These are phyloP conservation scores for Pulicaria dysenterica DNA, from an alignment of 129 eudicot genomes.

Conservation along the genomic window DNA sequence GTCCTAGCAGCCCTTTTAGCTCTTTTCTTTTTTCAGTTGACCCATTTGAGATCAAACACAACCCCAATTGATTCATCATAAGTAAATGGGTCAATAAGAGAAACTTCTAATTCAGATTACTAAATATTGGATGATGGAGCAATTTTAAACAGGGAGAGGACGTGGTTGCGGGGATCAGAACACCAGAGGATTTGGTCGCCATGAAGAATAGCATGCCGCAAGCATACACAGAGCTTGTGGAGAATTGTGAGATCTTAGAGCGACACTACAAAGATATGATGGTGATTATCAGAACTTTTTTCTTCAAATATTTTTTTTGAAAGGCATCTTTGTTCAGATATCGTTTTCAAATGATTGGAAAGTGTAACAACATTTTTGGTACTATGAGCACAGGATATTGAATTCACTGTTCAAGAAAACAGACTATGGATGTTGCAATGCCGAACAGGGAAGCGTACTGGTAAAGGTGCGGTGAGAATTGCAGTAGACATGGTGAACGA, in stretches of 20 bases:
- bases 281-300: conserved; percentile 42
- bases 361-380: conserved; percentile 5
- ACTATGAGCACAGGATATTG: conserved; percentile 74
- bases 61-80: background rate
- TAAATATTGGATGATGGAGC: conserved; percentile 32
- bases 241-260: conserved; percentile 91
- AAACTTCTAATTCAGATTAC: background rate
- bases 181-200: conserved; percentile 83
- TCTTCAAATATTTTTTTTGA: background rate
- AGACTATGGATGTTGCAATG: conserved; percentile 99
- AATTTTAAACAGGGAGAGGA: conserved; percentile 83
- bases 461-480: conserved; percentile 89
- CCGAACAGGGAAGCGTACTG: conserved; percentile 92
- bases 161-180: conserved; percentile 97
- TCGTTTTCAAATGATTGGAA: background rate
- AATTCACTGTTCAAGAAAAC: conserved; percentile 97
- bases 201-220: conserved; percentile 93
- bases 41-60: background rate
- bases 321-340: background rate
- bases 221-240: conserved; percentile 89
- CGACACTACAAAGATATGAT: conserved; percentile 95
- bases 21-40: too few species aligned
- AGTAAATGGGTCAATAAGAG: background rate
- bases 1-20: too few species aligned
- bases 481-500: conserved; percentile 96